These are phyloP conservation scores for Colletotrichum euphorbiae DNA, from an alignment of 2,329 filamentous ascomycete species.

Conservation along the genomic window DNA sequence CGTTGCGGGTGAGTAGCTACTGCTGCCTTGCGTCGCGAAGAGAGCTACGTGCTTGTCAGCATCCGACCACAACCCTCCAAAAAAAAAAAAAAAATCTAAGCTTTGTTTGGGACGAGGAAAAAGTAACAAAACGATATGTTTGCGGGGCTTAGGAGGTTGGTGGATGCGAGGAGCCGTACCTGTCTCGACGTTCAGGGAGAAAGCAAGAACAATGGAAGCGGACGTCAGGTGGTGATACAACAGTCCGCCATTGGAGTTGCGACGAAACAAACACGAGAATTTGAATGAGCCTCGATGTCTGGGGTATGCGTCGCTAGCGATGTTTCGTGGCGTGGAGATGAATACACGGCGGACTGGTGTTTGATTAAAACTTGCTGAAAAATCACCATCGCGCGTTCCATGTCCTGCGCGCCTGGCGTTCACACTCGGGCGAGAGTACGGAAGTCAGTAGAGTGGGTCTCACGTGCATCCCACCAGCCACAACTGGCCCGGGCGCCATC, in stretches of 20 bases:
- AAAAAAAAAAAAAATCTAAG: not conserved
- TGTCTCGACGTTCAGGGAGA: constrained; percentile 29
- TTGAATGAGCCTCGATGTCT: constrained; percentile 4
- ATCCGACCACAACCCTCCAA: not conserved
- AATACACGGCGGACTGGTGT: constrained; percentile 18
- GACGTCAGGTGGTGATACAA: constrained; percentile 25
- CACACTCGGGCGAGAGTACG: constrained; percentile 28
- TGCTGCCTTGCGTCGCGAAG: constrained; percentile 14
- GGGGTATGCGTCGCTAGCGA: constrained; percentile 19
- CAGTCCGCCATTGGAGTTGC: constrained; percentile 25
- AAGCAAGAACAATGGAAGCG: constrained; percentile 33
- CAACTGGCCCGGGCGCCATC: constrained; percentile 31
- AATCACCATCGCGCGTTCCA: constrained; percentile 36
- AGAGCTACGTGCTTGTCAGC: constrained; percentile 5
- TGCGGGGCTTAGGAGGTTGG: not conserved
- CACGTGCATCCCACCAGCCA: constrained; percentile 41
- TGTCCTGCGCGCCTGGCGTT: constrained; percentile 30
- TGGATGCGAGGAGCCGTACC: constrained; percentile 26
- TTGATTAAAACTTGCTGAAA: constrained; percentile 35
- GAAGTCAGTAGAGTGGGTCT: constrained; percentile 40
- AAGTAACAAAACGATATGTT: not conserved
- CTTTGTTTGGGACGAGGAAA: not conserved
- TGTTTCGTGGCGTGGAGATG: constrained; percentile 15
- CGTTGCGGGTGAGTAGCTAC: not conserved
- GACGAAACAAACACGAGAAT: constrained; percentile 13